Base-by-base conservation (phyloP, 257 asterid species). In the Penstemon barbatus region DNA sequence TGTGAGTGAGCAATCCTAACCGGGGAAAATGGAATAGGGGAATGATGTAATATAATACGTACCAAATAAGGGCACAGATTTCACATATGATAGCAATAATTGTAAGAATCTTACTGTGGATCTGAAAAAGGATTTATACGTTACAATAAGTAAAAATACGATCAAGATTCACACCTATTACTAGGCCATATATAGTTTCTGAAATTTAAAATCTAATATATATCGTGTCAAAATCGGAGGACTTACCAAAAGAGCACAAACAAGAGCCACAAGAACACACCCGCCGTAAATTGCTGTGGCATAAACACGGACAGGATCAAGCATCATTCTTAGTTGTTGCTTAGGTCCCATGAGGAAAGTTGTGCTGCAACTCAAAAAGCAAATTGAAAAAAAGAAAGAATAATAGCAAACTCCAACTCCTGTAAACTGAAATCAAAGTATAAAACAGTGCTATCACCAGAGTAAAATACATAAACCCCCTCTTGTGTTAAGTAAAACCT, bases 201-300 rank as follows among this genome's bases (percentile, higher is more conserved):
- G 33, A 25, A 25, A 2, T 25, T 25, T 25, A 25, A 25, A 25
- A 25, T 25, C 33, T 25, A 25, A 25, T 25, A 25, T 25, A 25
- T 25, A 25, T 25, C 33, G 33, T 1, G 3, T 25, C 33, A 25
- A 25, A 25, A 25, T 25, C n/a, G 43, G 19, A 8, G 59, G 4
- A 74, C 93, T 86, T 78, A 93, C 99, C 96, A 78, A 59, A 71
- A 90, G 97, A 62, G 97, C 97, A 80, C 92, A 91, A 57, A 91
- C 82, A 65, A 94, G 96, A 78, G 99, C 97, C 62, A 91, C 51
- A 46, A 86, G 65, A 62, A 87, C 96, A 73, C 90, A 84, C 11
- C 95, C 97, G 5, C 69, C 70, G 65, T 91, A 94, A 57, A 94
- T 71, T 50, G 86, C 80, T 4, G 96, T 87, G 49, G 99, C 96